A percentile compares a stretch with the other conserved stretches of the same genome.
Evolutionary conservation across 441 rosid species (phyloP).

Genomic region (Theobroma grandiflorum): DNA sequence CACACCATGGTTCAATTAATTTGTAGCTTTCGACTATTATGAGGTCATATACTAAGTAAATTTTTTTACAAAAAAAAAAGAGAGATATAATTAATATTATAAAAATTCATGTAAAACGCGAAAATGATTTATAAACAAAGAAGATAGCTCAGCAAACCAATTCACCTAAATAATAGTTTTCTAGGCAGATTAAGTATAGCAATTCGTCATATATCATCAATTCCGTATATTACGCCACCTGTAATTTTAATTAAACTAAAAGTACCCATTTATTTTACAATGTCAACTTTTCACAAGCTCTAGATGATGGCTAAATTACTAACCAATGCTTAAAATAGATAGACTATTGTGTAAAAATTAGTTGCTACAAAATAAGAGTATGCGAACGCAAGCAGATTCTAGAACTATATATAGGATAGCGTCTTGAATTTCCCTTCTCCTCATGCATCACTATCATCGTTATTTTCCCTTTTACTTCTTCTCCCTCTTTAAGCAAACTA

Average conservation of each 20-base stretch:
- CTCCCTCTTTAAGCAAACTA: conserved; percentile 1
- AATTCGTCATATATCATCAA: no score
- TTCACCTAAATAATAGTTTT: no score
- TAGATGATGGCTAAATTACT: not conserved
- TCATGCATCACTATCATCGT: not conserved
- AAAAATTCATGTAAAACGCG: not conserved
- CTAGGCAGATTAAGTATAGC: no score
- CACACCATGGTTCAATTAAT: not conserved
- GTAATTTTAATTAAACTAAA: no score
- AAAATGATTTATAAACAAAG: no score
- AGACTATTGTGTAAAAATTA: not conserved
- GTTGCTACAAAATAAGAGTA: not conserved
- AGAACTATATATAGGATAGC: not conserved
- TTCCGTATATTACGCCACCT: no score
- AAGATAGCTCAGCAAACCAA: not conserved
- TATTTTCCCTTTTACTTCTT: not conserved
- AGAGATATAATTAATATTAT: not conserved
- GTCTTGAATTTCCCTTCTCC: not conserved
- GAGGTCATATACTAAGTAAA: no score
- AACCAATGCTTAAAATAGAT: no score
- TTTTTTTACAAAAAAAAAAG: no score
- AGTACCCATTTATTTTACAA: not conserved
- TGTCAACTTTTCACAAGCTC: not conserved
- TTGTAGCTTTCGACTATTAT: not conserved
- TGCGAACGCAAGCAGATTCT: conserved; percentile 1